Evolutionary conservation across 2,329 filamentous ascomycete species (phyloP).

Genomic region (Diaporthe amygdali): DNA sequence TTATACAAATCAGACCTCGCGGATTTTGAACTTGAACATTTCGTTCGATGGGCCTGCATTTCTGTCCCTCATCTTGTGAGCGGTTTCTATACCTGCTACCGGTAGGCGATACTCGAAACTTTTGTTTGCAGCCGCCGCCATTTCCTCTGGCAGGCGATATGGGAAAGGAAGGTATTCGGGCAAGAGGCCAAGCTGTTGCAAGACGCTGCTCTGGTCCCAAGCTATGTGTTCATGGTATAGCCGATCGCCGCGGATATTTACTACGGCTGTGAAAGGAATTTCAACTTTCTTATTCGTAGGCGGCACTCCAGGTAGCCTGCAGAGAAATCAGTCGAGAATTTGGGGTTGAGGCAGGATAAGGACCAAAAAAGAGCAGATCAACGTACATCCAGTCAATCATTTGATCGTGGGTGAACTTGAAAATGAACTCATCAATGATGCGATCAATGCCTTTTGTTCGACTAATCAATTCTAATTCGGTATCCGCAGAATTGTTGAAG

Average conservation of each 20-base stretch:
- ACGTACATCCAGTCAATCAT: conserved; percentile 74
- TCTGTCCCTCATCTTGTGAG: conserved; percentile 51
- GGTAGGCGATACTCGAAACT: conserved; percentile 63
- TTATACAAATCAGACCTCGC: conserved; percentile 26
- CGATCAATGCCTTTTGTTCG: conserved; percentile 75
- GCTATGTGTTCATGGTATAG: conserved; percentile 74
- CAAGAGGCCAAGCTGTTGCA: conserved; percentile 66
- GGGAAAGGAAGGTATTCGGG: conserved; percentile 70
- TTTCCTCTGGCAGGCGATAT: conserved; percentile 50
- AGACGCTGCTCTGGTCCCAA: conserved; percentile 70
- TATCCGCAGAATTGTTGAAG: conserved; percentile 73
- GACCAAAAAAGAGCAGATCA: no score
- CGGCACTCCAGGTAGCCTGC: conserved; percentile 57
- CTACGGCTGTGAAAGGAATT: conserved; percentile 68
- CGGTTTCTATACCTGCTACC: conserved; percentile 61
- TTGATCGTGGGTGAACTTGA: conserved; percentile 66
- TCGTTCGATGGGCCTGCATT: conserved; percentile 59
- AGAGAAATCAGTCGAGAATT: neutral
- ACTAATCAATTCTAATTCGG: conserved; percentile 70
- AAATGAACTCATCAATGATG: conserved; percentile 74
- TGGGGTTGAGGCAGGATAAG: neutral
- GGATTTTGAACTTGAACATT: conserved; percentile 49
- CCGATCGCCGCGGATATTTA: conserved; percentile 71
- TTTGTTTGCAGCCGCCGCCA: conserved; percentile 36
- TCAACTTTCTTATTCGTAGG: conserved; percentile 58